phyloP scores from a whole-genome alignment of 176 grass and related monocot species.

The Pharus latifolius region DNA sequence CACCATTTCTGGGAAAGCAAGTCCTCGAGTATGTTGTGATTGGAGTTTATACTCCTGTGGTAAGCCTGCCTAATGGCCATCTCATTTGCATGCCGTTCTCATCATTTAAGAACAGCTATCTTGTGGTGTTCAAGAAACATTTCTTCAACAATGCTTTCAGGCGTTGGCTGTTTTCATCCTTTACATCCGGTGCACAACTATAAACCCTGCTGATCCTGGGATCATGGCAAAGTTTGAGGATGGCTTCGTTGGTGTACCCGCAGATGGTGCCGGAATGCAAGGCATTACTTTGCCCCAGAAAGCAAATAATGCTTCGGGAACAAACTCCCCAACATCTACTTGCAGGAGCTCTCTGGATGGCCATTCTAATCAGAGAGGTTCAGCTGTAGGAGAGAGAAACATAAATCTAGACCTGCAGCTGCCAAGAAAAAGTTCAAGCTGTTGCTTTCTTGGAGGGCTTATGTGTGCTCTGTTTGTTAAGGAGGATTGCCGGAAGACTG shows the following conservation, averaged over 20 bases:
- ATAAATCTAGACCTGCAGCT: constrained; percentile 13
- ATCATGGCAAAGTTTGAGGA: constrained; percentile 95
- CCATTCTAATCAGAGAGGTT: constrained; percentile 47
- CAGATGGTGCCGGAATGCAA: constrained; percentile 30
- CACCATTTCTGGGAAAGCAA: constrained; percentile 72
- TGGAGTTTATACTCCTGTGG: constrained; percentile 86
- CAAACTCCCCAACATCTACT: constrained; percentile 51
- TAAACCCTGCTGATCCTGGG: constrained; percentile 98
- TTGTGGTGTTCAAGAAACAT: constrained; percentile 2
- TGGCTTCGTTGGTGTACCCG: constrained; percentile 48
- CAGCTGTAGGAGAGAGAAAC: constrained; percentile 31
- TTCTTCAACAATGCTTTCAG: constrained; percentile 36
- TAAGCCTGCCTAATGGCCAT: constrained; percentile 32
- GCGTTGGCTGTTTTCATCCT: constrained; percentile 89
- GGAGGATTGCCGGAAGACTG: constrained; percentile 77
- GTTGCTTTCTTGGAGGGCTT: constrained; percentile 67
- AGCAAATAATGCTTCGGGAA: constrained; percentile 41
- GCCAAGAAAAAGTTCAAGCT: constrained; percentile 51
- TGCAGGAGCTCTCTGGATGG: constrained; percentile 68
- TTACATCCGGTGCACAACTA: constrained; percentile 92
- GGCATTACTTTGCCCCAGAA: constrained; percentile 32
- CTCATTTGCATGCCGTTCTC: not conserved
- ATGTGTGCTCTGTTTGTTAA: constrained; percentile 78
- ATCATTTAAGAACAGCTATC: constrained; percentile 4
- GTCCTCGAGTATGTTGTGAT: constrained; percentile 58